Conservation (phyloP, 495 filamentous ascomycete genomes). For the Trichoderma erinaceum region DNA sequence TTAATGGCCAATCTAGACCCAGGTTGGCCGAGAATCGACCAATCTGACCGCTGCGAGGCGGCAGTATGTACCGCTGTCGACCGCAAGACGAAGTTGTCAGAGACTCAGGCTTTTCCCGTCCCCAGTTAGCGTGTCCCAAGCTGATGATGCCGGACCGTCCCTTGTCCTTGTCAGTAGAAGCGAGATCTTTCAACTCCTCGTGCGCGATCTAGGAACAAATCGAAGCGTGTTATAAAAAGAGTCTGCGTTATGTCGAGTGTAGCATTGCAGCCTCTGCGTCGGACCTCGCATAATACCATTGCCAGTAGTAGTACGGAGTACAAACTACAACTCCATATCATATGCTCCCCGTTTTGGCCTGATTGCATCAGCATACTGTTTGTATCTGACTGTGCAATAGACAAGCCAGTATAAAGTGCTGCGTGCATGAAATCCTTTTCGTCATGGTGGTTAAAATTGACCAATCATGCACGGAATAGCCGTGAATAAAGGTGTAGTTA, state of each 20-base stretch:
- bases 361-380: background rate
- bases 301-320: no score
- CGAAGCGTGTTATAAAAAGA: background rate
- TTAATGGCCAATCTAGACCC: background rate
- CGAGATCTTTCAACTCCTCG: slow-evolving; percentile 12
- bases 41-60: slow-evolving; percentile 1
- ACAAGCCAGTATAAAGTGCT: background rate
- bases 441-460: no score
- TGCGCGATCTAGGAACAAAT: slow-evolving; percentile 11
- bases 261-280: background rate
- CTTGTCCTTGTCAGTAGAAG: slow-evolving; percentile 13
- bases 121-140: slow-evolving; percentile 5
- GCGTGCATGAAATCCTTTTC: no score
- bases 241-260: background rate
- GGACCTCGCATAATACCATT: background rate
- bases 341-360: background rate
- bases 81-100: background rate
- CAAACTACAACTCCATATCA: background rate
- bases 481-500: no score
- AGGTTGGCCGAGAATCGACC: slow-evolving; percentile 10
- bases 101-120: background rate
- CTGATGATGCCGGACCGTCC: slow-evolving; percentile 9
- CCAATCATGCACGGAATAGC: no score
- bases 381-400: background rate
- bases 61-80: background rate